Base-by-base conservation (phyloP, 2,329 filamentous ascomycete genomes). In the Cordyceps pruinosa region DNA sequence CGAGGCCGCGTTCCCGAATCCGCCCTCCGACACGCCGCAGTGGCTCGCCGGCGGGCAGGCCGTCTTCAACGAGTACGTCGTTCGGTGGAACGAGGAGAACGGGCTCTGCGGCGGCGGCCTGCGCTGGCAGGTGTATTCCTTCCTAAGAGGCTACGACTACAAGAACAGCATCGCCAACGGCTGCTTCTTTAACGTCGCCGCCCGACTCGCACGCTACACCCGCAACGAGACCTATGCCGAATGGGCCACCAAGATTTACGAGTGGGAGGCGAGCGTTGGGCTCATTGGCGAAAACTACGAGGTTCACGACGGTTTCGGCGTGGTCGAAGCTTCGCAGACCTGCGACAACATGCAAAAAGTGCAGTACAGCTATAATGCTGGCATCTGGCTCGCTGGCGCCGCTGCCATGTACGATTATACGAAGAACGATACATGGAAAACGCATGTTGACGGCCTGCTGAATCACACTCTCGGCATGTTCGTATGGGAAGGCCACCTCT, bases 91-190 rank as follows among this genome's bases (percentile, higher is more conserved):
- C 63, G 73, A 72, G 2, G 65, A 72, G 0, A 60, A 68, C 51
- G 54, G 45, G 28, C 35, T 56, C 13, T 96, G 90, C 70, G 76
- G 73, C 48, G 90, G 90, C 51, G 90, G 90, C 9, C 72, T 96
- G 62, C 83, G 87, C 61, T 96, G 91, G 91, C 90, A 96, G 73
- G 88, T 95, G 59, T 92, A 87, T 73, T 77, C 82, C 15, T 88
- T 86, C 72, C 90, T 91, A 72, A 81, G 77, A 56, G 89, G 89
- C 51, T 86, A 75, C 72, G 76, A 81, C 70, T 86, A 86, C 74
- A 86, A 87, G 66, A 87, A 87, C 71, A 78, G 80, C 25, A 85
- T 87, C 63, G 82, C 83, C 47, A 87, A 87, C 72, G 84, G 84
- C 7, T 85, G 83, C 70, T 86, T 87, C 70, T 87, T 87, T 73